Evolutionary conservation across 805 yeast species (phyloP).

Genomic region (Starmerella scarabaei): DNA sequence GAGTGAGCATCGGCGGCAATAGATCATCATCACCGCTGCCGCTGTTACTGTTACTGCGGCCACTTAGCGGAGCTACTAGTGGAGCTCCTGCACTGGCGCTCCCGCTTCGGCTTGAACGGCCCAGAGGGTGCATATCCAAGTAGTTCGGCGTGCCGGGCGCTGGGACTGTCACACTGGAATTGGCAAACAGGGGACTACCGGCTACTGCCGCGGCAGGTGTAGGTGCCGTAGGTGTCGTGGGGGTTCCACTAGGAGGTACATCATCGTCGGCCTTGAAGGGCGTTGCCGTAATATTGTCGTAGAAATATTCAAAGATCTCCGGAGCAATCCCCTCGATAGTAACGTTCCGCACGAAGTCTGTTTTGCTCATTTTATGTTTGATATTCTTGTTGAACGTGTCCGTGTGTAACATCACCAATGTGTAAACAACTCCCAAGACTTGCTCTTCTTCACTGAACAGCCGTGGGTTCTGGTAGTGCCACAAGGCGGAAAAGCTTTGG

Average conservation of each 20-base stretch:
- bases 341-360: conserved; percentile 44
- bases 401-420: conserved; percentile 60
- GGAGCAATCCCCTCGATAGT: conserved; percentile 27
- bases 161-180: not conserved
- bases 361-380: conserved; percentile 51
- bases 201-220: not conserved
- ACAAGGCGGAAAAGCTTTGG: conserved; percentile 43
- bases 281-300: conserved; percentile 50
- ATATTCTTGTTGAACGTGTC: conserved; percentile 58
- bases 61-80: not conserved
- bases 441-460: conserved; percentile 36
- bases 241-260: not conserved
- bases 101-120: too few relatives aligned
- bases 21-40: not conserved
- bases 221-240: not conserved
- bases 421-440: conserved; percentile 49
- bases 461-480: conserved; percentile 33
- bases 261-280: conserved; percentile 43
- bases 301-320: conserved; percentile 38
- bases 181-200: not conserved
- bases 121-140: not conserved
- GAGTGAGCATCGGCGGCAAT: not conserved
- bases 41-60: not conserved
- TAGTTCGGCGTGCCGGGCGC: not conserved
- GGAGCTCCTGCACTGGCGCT: too few relatives aligned